phyloP scores from a whole-genome alignment of 805 yeast genomes.

The Saccharomycopsis oosterbeekiorum region DNA sequence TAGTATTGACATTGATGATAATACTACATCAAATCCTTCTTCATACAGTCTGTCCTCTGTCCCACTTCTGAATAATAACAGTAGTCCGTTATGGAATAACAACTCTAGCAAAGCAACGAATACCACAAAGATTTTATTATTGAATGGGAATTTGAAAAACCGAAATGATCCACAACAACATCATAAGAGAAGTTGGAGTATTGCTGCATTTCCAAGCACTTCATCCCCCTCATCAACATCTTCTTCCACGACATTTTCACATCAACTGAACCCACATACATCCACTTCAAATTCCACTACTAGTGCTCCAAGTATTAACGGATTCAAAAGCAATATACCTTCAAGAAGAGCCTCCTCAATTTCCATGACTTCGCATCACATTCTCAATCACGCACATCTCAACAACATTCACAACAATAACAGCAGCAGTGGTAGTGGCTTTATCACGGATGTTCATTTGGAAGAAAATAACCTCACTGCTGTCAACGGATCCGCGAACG shows the following conservation, averaged over 20 bases:
- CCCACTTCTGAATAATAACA: background rate
- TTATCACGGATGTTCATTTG: background rate
- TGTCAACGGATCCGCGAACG: background rate
- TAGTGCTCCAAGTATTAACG: background rate
- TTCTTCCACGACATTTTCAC: background rate
- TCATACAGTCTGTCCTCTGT: constrained; percentile 1
- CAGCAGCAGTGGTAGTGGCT: background rate
- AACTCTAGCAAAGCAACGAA: background rate
- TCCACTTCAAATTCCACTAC: background rate
- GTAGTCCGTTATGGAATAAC: background rate
- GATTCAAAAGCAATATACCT: background rate
- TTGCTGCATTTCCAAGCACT: constrained; percentile 5
- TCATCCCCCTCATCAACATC: background rate
- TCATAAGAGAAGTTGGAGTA: constrained; percentile 18
- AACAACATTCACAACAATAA: no score
- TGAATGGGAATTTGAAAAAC: background rate
- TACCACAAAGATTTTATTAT: background rate
- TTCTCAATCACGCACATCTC: background rate
- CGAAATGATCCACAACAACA: background rate
- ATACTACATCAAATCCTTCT: background rate
- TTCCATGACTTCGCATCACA: background rate
- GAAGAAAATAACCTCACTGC: background rate
- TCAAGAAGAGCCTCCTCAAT: background rate
- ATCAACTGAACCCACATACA: background rate
- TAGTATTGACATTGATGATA: background rate